phyloP scores from a whole-genome alignment of 1,284 basidiomycete genomes.

The Heterobasidion parviporum region DNA sequence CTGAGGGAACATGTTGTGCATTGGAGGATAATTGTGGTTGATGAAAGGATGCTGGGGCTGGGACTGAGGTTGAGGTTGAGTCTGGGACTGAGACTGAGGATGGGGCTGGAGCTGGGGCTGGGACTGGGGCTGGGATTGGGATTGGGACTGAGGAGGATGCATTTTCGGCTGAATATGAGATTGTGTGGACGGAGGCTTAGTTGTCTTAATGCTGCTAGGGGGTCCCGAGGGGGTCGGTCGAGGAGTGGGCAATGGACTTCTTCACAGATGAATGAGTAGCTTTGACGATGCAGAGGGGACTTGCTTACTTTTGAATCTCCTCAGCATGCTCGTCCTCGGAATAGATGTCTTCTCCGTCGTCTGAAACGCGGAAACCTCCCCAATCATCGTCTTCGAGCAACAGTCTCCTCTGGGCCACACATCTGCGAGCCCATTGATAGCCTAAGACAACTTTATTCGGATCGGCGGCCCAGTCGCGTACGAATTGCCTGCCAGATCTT shows the following conservation, averaged over 20 bases:
- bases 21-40: neutral
- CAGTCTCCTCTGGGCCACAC: conserved; percentile 28
- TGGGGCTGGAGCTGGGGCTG: neutral
- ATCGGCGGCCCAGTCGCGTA: conserved; percentile 47
- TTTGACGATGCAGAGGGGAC: neutral
- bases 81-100: neutral
- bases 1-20: neutral
- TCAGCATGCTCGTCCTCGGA: conserved; percentile 28
- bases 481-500: conserved; percentile 40
- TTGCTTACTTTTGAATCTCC: conserved; percentile 18
- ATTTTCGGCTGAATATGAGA: neutral
- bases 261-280: neutral
- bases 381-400: conserved; percentile 42
- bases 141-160: neutral
- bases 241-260: conserved; percentile 40
- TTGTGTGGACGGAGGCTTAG: neutral
- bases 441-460: conserved; percentile 38
- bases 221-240: conserved; percentile 41
- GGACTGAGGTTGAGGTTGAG: neutral
- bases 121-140: neutral
- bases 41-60: neutral
- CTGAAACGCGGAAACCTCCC: conserved; percentile 41
- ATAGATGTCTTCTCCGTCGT: conserved; percentile 9
- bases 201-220: neutral
- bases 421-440: conserved; percentile 35